Evolutionary conservation across 306 rosid species (phyloP), one percentile per base, ranked within the genome.

Genomic region (Citrullus mucosospermus): DNA sequence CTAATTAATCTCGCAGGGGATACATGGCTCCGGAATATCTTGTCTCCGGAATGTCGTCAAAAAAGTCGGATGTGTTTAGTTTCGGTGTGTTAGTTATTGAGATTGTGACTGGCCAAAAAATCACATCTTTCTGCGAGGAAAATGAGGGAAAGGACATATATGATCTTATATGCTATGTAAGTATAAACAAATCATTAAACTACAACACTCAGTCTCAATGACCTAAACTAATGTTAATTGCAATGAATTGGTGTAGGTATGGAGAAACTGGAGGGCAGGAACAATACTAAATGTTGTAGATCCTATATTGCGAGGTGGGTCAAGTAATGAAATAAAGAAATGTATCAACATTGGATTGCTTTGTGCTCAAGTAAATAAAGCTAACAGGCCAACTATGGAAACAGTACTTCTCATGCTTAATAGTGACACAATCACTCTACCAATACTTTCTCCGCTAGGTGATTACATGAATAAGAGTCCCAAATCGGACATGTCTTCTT

Each of bases 291-390:
- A 82, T 30, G 61, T 82, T 54, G 20, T 85, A 82, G 92, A 90
- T 67, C 79, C 81, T 6, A 22, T 59, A 16, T 17, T 90, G 13
- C 44, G 51, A 70, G 75, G 83, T 22, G 81, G 36, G 25, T 68
- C 61, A 3, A 77, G 44, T 25, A 41, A 12, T 34, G 92, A 88
- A 85, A 82, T 84, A 5, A 76, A 71, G 2, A 85, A 88, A 81
- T 88, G 92, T 80, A 82, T 88, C 46, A 82, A 88, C 6, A 82
- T 90, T 18, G 92, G 88, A 8, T 78, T 90, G 57, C 72, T 81
- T n/a, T 87, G 90, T 82, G 85, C 81, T 78, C 87, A 87, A n/a
- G 88, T 88, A 62, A 83, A 84, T 84, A 82, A 83, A 18, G 56
- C 61, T 20, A 81, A 73, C 28, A 84, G 89, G 38, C 95, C 95